phyloP scores from a whole-genome alignment of 352 stramenopile genomes.

The Globisporangium paroecandrum region DNA sequence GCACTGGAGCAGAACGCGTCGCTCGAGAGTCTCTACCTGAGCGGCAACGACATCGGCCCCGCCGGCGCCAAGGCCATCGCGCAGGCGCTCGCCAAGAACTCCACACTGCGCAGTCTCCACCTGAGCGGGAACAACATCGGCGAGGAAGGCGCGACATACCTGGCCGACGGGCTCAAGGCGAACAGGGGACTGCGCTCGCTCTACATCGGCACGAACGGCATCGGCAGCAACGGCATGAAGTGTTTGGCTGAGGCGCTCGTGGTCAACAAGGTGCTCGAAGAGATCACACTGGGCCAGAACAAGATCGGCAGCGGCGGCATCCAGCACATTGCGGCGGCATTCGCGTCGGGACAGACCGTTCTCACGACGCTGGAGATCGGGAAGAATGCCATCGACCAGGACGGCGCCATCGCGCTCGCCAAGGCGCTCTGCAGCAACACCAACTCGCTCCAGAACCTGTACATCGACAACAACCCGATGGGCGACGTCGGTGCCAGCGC shows the following conservation, averaged over 20 bases:
- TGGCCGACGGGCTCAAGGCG: conserved; percentile 50
- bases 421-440: conserved; percentile 45
- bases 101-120: conserved; percentile 59
- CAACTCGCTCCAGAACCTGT: conserved; percentile 76
- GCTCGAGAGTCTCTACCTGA: conserved; percentile 73
- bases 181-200: conserved; percentile 55
- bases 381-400: conserved; percentile 72
- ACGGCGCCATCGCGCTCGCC: conserved; percentile 64
- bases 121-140: conserved; percentile 83
- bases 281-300: conserved; percentile 79
- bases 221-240: conserved; percentile 60
- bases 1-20: conserved; percentile 60
- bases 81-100: conserved; percentile 49
- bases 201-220: conserved; percentile 81
- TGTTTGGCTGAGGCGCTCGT: conserved; percentile 52
- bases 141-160: conserved; percentile 52
- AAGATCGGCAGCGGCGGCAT: conserved; percentile 60
- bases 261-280: conserved; percentile 56
- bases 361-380: conserved; percentile 75
- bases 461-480: conserved; percentile 85
- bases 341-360: conserved; percentile 44
- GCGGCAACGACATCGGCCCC: conserved; percentile 77
- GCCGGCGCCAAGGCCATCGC: conserved; percentile 44
- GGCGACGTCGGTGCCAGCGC: conserved; percentile 64
- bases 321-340: conserved; percentile 51